These are phyloP conservation scores for Pyrus hybrid DNA, from an alignment of 331 rosid genomes.

Conservation along the genomic window DNA sequence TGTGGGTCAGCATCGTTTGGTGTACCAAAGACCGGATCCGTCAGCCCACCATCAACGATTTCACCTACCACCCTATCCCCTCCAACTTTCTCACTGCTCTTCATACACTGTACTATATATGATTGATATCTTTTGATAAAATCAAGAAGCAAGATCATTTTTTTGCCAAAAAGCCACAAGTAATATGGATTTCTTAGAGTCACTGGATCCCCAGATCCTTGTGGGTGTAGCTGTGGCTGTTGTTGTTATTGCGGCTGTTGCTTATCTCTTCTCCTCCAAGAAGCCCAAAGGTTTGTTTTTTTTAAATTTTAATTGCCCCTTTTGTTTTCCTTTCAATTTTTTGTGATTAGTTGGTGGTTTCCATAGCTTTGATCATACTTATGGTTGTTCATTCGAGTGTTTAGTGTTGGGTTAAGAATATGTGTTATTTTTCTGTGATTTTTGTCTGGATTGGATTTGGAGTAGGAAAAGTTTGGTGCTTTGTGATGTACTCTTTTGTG, in stretches of 20 bases:
- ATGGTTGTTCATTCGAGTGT: background rate
- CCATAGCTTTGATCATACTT: too few species aligned
- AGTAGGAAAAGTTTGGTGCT: background rate
- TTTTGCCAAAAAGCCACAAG: background rate
- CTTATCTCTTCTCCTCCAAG: slow-evolving; percentile 46
- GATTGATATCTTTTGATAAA: background rate
- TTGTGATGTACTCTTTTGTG: background rate
- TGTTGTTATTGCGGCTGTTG: slow-evolving; percentile 54
- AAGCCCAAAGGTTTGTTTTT: slow-evolving; percentile 52
- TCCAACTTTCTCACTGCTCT: too few species aligned
- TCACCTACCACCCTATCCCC: too few species aligned
- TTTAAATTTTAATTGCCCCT: background rate
- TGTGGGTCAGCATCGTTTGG: too few species aligned
- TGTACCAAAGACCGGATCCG: too few species aligned
- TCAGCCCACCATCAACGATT: too few species aligned
- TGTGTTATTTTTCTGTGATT: background rate
- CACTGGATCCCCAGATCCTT: slow-evolving; percentile 48
- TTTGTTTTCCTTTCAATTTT: background rate
- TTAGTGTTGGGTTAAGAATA: background rate
- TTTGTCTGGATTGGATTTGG: background rate
- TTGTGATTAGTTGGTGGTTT: background rate
- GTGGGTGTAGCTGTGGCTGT: slow-evolving; percentile 50
- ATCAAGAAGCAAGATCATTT: background rate
- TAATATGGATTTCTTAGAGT: slow-evolving; percentile 50
- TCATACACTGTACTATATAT: too few species aligned